Percentiles rank a stretch among this genome's conserved stretches.
Conservation (phyloP, 75 land plant genomes). For the Picea sitchensis region DNA sequence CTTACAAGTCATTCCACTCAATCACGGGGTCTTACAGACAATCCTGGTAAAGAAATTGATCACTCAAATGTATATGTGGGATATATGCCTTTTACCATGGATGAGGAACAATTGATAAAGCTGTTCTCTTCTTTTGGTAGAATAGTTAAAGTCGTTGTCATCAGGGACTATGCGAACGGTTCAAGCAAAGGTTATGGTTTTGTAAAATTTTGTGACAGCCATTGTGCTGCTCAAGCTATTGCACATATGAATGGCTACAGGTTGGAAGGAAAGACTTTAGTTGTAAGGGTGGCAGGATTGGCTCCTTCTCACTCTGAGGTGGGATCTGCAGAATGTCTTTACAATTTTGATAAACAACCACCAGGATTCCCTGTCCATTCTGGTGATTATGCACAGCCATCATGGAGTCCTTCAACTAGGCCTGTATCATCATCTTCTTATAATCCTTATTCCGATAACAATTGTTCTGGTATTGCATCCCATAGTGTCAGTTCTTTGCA, state of each 20-base stretch:
- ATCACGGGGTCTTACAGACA: background rate
- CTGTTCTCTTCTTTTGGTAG: slow-evolving; percentile 45
- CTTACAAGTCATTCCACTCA: background rate
- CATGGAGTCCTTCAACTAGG: background rate
- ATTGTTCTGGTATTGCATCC: background rate
- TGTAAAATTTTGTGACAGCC: slow-evolving; percentile 29
- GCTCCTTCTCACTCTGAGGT: slow-evolving; percentile 8
- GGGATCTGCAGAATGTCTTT: background rate
- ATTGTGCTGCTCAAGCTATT: slow-evolving; percentile 25
- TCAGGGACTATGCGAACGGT: slow-evolving; percentile 32
- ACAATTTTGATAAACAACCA: background rate
- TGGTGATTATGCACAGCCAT: background rate
- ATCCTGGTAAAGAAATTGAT: slow-evolving; percentile 22
- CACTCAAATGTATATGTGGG: slow-evolving; percentile 39
- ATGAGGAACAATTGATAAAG: slow-evolving; percentile 17
- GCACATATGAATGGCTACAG: slow-evolving; percentile 36
- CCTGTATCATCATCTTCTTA: background rate
- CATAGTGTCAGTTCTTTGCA: background rate
- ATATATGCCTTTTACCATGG: slow-evolving; percentile 31
- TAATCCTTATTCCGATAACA: background rate
- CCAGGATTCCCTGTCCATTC: background rate
- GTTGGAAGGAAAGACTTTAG: slow-evolving; percentile 28
- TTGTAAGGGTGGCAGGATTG: slow-evolving; percentile 23
- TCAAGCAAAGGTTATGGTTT: slow-evolving; percentile 55
- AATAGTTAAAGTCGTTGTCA: slow-evolving; percentile 18